Percentiles rank a stretch among this genome's conserved stretches.
phyloP scores from a whole-genome alignment of 2,329 filamentous ascomycete genomes.

The Lanzia echinophila region DNA sequence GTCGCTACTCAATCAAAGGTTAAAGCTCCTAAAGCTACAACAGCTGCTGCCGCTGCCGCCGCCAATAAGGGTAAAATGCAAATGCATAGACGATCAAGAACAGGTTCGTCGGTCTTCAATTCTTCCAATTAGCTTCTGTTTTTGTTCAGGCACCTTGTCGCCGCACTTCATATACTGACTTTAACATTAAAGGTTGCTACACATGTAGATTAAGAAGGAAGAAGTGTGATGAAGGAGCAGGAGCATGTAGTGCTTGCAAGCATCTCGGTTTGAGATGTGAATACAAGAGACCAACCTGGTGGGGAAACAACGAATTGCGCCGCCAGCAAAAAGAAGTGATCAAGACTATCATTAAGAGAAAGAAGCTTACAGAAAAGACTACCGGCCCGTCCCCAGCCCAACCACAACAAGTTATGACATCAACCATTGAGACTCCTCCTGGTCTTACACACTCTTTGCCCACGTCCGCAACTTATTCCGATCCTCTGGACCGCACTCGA shows the following conservation, averaged over 20 bases:
- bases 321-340: constrained; percentile 87
- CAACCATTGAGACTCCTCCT: constrained; percentile 58
- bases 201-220: constrained; percentile 61
- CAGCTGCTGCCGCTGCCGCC: constrained; percentile 15
- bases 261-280: constrained; percentile 77
- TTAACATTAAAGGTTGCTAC: constrained; percentile 49
- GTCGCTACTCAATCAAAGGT: constrained; percentile 50
- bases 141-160: constrained; percentile 31
- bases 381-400: constrained; percentile 44
- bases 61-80: constrained; percentile 66
- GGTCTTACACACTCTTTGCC: constrained; percentile 75
- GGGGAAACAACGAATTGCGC: constrained; percentile 86
- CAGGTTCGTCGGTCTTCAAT: constrained; percentile 58
- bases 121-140: constrained; percentile 37
- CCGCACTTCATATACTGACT: constrained; percentile 42
- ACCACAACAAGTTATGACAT: constrained; percentile 40
- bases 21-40: constrained; percentile 50
- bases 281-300: constrained; percentile 96
- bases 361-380: constrained; percentile 86
- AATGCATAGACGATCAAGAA: constrained; percentile 90
- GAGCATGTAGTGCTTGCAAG: constrained; percentile 59
- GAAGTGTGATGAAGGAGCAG: constrained; percentile 61
- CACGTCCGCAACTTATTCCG: constrained; percentile 73
- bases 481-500: constrained; percentile 64
- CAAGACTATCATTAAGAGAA: constrained; percentile 96